Evolutionary conservation across 1,139 yeast species (phyloP).

Genomic region (Geotrichum histeridarum): DNA sequence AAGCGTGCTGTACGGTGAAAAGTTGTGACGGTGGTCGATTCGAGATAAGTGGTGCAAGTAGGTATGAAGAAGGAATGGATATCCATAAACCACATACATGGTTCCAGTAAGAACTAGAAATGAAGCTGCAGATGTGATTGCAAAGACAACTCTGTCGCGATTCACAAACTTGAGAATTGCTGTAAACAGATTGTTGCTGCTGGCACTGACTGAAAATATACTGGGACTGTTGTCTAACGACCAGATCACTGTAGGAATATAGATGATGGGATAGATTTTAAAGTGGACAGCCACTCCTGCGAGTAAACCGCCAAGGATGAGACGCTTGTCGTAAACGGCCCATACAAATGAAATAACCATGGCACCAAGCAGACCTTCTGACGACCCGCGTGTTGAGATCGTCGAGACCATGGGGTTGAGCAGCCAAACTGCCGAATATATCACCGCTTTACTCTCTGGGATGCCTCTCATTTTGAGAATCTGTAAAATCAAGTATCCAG

Average conservation of each 20-base stretch:
- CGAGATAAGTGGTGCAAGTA: constrained; percentile 79
- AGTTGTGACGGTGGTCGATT: constrained; percentile 90
- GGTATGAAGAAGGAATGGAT: constrained; percentile 70
- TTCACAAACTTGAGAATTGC: constrained; percentile 42
- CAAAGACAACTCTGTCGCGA: constrained; percentile 45
- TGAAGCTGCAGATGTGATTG: constrained; percentile 41
- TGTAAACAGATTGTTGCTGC: not conserved
- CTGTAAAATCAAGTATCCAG: constrained; percentile 60
- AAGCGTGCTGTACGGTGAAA: constrained; percentile 76
- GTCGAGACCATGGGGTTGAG: constrained; percentile 93
- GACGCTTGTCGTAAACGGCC: constrained; percentile 44
- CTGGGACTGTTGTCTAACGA: constrained; percentile 27
- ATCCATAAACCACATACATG: constrained; percentile 68
- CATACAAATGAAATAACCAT: constrained; percentile 55
- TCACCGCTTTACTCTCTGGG: constrained; percentile 36
- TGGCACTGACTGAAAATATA: constrained; percentile 19
- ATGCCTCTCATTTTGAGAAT: constrained; percentile 30
- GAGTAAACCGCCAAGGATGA: constrained; percentile 51
- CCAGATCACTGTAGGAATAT: constrained; percentile 54
- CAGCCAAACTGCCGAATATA: constrained; percentile 67
- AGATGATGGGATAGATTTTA: constrained; percentile 86
- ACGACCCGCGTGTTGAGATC: constrained; percentile 87
- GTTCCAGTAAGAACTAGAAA: constrained; percentile 45
- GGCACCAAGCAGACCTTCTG: constrained; percentile 84
- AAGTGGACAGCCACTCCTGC: constrained; percentile 82